These are phyloP conservation scores for Vanilla planifolia DNA, from an alignment of 106 monocot species.

Conservation along the genomic window DNA sequence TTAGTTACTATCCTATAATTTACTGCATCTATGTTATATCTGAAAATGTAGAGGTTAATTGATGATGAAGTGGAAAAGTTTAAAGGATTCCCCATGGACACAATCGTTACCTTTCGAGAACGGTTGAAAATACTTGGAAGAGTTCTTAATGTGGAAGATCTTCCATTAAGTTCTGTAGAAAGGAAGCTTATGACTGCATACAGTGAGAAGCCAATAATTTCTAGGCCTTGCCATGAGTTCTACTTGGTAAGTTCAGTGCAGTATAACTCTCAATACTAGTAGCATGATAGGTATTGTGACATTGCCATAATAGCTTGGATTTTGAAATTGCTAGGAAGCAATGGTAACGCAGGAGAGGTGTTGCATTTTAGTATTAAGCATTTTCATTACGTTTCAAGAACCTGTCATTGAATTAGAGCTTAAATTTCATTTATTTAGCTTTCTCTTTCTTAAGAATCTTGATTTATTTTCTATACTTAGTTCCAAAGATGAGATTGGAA, in stretches of 20 bases:
- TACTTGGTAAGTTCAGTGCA: slow-evolving; percentile 48
- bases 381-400: no score
- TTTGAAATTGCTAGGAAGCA: not conserved
- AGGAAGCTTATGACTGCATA: slow-evolving; percentile 95
- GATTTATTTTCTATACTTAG: no score
- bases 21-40: not conserved
- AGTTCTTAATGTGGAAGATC: slow-evolving; percentile 72
- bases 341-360: no score
- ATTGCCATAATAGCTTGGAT: not conserved
- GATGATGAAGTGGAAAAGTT: slow-evolving; percentile 88
- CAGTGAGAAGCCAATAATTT: slow-evolving; percentile 96
- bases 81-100: slow-evolving; percentile 85
- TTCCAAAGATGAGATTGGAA: no score
- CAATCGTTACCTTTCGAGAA: slow-evolving; percentile 71
- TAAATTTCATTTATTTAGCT: no score
- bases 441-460: no score
- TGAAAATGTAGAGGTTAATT: slow-evolving; percentile 51
- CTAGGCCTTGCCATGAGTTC: slow-evolving; percentile 97
- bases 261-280: not conserved
- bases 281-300: not conserved
- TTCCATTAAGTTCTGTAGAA: slow-evolving; percentile 77
- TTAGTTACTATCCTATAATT: no score
- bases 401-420: no score
- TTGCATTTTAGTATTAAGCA: no score
- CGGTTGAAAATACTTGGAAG: slow-evolving; percentile 88